Base-by-base conservation (phyloP, 108 stramenopile genomes). In the Stephanodiscus triporus region DNA sequence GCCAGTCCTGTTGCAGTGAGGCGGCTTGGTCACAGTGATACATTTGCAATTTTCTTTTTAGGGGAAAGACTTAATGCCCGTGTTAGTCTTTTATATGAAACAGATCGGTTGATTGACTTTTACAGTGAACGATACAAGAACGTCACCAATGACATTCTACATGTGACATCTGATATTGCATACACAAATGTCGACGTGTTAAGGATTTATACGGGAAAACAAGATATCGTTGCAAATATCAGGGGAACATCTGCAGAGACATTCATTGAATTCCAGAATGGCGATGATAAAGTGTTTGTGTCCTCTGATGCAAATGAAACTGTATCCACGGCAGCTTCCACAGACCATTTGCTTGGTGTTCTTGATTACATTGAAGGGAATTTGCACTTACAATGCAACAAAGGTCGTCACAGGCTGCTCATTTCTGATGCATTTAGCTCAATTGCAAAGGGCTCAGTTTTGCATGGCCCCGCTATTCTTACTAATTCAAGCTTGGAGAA, bases 261-360 rank as follows among this genome's bases (percentile, higher is more conserved):
- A 37, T 64, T 23, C 27, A 76, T 82, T 34, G 63, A 63, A 24
- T 66, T 63, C 14, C 70, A 75, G 27, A 42, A 32, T 20, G 75
- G 50, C 20, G 49, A 82, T 47, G 81, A 82, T 62, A 63, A 66
- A 42, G 49, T 82, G 14, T 82, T 82, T 43, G 49, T 82, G 20
- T 69, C 74, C 14, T 82, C 81, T 8, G 81, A 82, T 64, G 81
- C 81, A 19, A 66, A 76, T 66, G 57, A 82, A 55, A 64, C 76
- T 37, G 16, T 38, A 42, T 23, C 22, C 17, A 82, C 47, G 49
- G 60, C 81, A 16, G 13, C 20, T 16, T 16, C 59, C 11, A 63
- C 72, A 9, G 81, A 82, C 43, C 62, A 65, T 34, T 59, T 82
- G 34, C 50, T 66, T 32, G 81, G 81, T 43, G 48, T 40, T 50